A percentile compares a stretch with the other conserved stretches of the same genome.
These are phyloP conservation scores for Trichoderma arundinaceum DNA, from an alignment of 2,329 filamentous ascomycete genomes.

Conservation along the genomic window DNA sequence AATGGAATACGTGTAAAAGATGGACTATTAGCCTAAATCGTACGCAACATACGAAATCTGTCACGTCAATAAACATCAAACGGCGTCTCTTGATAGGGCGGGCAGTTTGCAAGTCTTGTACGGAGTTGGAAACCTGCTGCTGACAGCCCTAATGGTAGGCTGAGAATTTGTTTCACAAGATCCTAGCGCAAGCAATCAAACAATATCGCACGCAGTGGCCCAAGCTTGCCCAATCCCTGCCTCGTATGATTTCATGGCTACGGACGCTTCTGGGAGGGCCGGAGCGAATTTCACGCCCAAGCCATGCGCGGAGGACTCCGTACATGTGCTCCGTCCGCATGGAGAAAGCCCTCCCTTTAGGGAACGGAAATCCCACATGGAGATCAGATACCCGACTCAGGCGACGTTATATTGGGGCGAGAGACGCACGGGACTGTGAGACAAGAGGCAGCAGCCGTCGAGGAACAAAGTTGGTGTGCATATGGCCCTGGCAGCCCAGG, in stretches of 20 bases:
- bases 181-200: constrained; percentile 22
- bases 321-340: constrained; percentile 21
- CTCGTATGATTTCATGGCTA: constrained; percentile 26
- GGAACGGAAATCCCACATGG: not conserved
- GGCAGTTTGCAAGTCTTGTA: constrained; percentile 2
- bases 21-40: not conserved
- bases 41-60: not conserved
- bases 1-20: not conserved
- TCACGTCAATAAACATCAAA: constrained; percentile 21
- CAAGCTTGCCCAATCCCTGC: constrained; percentile 25
- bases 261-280: not conserved
- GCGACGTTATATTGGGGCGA: constrained; percentile 20
- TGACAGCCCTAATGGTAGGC: constrained; percentile 27
- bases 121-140: constrained; percentile 1
- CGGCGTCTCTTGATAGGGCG: constrained; percentile 4
- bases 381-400: constrained; percentile 26
- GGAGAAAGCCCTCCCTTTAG: constrained; percentile 7
- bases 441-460: not conserved
- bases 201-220: constrained; percentile 9
- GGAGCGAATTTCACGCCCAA: too few relatives aligned
- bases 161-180: constrained; percentile 22
- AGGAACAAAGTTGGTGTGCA: constrained; percentile 11
- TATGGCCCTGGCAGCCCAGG: constrained; percentile 7
- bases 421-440: constrained; percentile 5
- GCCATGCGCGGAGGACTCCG: not conserved